Evolutionary conservation across 176 grass and related monocot species (phyloP).

Genomic region (Raddia guianensis): DNA sequence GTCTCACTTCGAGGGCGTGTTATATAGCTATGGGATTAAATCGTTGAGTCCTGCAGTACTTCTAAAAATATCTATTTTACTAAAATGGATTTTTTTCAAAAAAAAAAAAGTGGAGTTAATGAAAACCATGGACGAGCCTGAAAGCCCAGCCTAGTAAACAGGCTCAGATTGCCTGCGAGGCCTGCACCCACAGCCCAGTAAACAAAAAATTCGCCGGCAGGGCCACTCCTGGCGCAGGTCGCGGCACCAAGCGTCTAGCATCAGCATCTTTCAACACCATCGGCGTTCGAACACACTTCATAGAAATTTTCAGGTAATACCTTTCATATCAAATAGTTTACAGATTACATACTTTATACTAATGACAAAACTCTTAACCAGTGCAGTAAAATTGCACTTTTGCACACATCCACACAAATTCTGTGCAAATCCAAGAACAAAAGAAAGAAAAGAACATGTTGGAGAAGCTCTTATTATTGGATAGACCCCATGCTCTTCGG

Average conservation of each 20-base stretch:
- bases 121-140: no score
- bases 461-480: neutral
- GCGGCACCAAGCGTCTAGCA: neutral
- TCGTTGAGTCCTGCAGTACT: no score
- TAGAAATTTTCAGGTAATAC: neutral
- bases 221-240: no score
- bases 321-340: conserved; percentile 5
- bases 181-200: no score
- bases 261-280: neutral
- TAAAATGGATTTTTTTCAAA: no score
- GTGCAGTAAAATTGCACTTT: conserved; percentile 31
- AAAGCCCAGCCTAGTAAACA: no score
- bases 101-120: no score
- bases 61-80: no score
- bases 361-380: neutral
- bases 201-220: no score
- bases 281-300: neutral
- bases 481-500: conserved; percentile 9
- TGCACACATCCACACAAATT: conserved; percentile 22
- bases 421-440: conserved; percentile 14
- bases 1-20: no score
- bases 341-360: neutral
- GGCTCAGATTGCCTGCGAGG: no score
- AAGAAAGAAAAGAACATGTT: neutral
- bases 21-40: no score